Evolutionary conservation across 306 rosid species (phyloP), one percentile per base, ranked within the genome.

Genomic region (Herpetospermum pedunculosum): DNA sequence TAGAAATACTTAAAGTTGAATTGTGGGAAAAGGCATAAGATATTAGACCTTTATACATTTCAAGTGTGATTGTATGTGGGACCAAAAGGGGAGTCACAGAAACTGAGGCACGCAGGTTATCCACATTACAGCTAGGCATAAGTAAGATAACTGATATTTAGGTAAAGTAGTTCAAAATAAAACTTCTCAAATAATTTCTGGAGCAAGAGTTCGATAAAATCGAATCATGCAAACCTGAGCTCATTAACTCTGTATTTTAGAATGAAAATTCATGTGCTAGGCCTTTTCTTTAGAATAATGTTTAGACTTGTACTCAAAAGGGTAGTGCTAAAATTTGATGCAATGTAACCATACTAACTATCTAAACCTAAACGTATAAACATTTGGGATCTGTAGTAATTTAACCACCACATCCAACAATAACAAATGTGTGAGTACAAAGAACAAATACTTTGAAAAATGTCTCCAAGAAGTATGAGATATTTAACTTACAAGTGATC

Each of bases 401-500:
- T 63, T 37, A 38, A 65, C 21, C 32, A 63, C 46, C 70, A 35
- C 29, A 35, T 63, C 53, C 57, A 49, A 16, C 53, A 10, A 46
- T 49, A 73, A 68, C 30, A 43, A 26, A 29, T 38, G 55, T 55
- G n/a, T 49, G 14, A 68, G 69, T 35, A 72, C 30, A 74, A 26
- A 41, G 38, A 50, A 52, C 23, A 60, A 44, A 75, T 21, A 69
- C 23, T 40, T 52, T 28, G 68, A 47, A 18, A 59, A 54, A 35
- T 8, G 72, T 57, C 54, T 38, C 67, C 54, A 73, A 19, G 77
- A 30, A 15, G 58, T 73, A 70, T 60, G 50, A 11, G 57, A 50
- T 69, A 72, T 65, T 76, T 52, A 77, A 88, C 98, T 91, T 85
- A 94, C 98, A 69, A 81, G 85, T 75, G 92, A 86, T 84, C 49